Evolutionary conservation across 2,329 filamentous ascomycete genomes (phyloP).

Genomic region (Mycocentrospora acerina): DNA sequence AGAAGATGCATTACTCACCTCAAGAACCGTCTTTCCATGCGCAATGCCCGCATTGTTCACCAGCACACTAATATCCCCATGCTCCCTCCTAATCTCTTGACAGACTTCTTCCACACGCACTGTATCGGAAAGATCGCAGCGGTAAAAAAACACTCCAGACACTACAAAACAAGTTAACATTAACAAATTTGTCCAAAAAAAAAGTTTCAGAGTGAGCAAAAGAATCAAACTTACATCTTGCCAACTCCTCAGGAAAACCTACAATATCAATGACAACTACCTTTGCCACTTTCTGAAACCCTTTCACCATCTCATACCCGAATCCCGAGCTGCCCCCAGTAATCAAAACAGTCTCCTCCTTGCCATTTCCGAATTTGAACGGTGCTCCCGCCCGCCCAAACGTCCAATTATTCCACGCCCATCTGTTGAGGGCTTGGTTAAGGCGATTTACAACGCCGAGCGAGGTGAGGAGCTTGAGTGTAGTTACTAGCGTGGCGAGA

Average conservation of each 20-base stretch:
- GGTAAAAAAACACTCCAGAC: slow-evolving; percentile 27
- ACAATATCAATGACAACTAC: slow-evolving; percentile 27
- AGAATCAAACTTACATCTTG: slow-evolving; percentile 15
- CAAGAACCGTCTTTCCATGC: slow-evolving; percentile 19
- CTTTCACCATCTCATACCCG: slow-evolving; percentile 33
- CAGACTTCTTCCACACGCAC: slow-evolving; percentile 17
- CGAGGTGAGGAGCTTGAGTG: slow-evolving; percentile 24
- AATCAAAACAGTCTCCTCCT: slow-evolving; percentile 29
- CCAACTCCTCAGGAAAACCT: slow-evolving; percentile 24
- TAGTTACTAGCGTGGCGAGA: slow-evolving; percentile 14
- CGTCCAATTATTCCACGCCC: slow-evolving; percentile 41
- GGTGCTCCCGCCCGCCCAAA: slow-evolving; percentile 22
- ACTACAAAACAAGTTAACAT: slow-evolving; percentile 15
- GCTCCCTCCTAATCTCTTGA: slow-evolving; percentile 18
- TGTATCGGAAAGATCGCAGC: slow-evolving; percentile 26
- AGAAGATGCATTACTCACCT: slow-evolving; percentile 8
- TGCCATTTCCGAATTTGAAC: slow-evolving; percentile 22
- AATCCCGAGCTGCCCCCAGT: slow-evolving; percentile 34
- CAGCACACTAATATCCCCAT: slow-evolving; percentile 30
- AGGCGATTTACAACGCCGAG: slow-evolving; percentile 17
- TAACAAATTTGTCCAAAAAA: background rate
- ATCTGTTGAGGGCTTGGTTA: slow-evolving; percentile 18
- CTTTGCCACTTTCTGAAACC: slow-evolving; percentile 20
- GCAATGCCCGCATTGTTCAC: slow-evolving; percentile 37
- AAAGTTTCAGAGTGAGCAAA: too few species aligned